Conservation (phyloP, 73 alveolate species). For the Paramecium sonneborni region DNA sequence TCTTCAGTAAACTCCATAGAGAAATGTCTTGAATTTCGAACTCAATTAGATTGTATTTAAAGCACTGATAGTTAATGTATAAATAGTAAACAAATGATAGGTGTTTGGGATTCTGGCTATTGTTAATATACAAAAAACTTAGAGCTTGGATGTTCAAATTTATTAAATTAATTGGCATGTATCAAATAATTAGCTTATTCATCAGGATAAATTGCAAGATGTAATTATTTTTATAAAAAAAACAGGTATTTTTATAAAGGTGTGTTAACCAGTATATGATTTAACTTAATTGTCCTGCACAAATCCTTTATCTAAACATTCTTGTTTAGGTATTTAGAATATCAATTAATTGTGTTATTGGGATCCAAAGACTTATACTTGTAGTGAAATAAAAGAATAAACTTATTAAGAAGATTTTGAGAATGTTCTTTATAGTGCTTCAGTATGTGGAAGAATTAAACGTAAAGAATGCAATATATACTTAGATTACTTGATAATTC, state of each 20-base stretch:
- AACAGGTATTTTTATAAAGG: not conserved
- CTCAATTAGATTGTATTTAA: too few relatives aligned
- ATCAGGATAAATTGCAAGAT: not conserved
- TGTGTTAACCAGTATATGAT: not conserved
- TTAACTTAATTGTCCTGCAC: not conserved
- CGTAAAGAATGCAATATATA: not conserved
- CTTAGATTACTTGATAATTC: conserved; percentile 1
- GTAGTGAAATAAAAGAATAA: not conserved
- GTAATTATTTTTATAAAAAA: not conserved
- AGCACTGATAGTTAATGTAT: not conserved
- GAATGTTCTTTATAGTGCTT: conserved; percentile 3
- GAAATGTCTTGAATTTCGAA: too few relatives aligned
- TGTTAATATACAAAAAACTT: not conserved
- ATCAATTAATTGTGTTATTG: conserved; percentile 3
- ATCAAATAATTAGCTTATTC: not conserved
- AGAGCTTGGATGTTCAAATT: not conserved
- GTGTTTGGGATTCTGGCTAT: not conserved
- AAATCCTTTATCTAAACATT: not conserved
- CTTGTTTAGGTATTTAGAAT: not conserved
- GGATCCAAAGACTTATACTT: not conserved
- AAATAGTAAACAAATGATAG: not conserved
- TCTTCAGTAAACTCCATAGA: too few relatives aligned
- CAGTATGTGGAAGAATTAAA: not conserved
- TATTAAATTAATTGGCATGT: not conserved
- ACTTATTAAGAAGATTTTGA: not conserved